Conservation (phyloP, 352 stramenopile genomes). For the Aphanomyces astaci region DNA sequence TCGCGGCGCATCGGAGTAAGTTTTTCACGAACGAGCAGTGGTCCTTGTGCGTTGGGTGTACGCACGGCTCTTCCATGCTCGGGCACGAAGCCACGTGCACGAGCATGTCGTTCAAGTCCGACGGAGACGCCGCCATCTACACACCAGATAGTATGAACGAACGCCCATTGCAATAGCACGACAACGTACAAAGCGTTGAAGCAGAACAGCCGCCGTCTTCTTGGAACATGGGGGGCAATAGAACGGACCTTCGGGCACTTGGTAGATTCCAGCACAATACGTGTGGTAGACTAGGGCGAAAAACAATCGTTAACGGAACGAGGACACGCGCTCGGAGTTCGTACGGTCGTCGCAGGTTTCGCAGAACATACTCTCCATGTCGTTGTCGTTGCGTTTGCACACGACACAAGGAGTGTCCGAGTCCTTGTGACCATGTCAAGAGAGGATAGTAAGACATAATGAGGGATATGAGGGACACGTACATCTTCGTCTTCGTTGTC, state of each 20-base stretch:
- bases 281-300: slow-evolving; percentile 19
- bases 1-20: not conserved
- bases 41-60: not conserved
- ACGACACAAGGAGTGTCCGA: slow-evolving; percentile 3
- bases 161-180: not conserved
- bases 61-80: not conserved
- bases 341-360: slow-evolving; percentile 11
- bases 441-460: not conserved
- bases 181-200: not conserved
- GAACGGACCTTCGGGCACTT: slow-evolving; percentile 13
- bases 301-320: not conserved
- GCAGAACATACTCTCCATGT: slow-evolving; percentile 10
- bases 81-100: not conserved
- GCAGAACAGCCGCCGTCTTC: not conserved
- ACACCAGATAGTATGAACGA: too few species aligned
- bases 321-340: not conserved
- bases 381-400: slow-evolving; percentile 6
- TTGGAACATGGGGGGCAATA: slow-evolving; percentile 15
- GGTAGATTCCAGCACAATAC: slow-evolving; percentile 13
- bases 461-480: not conserved
- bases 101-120: not conserved
- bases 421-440: not conserved
- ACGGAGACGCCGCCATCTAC: not conserved
- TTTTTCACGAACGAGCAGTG: slow-evolving; percentile 13
- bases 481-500: not conserved